These are phyloP conservation scores for Penstemon davidsonii DNA, from an alignment of 257 asterid species.

Conservation along the genomic window DNA sequence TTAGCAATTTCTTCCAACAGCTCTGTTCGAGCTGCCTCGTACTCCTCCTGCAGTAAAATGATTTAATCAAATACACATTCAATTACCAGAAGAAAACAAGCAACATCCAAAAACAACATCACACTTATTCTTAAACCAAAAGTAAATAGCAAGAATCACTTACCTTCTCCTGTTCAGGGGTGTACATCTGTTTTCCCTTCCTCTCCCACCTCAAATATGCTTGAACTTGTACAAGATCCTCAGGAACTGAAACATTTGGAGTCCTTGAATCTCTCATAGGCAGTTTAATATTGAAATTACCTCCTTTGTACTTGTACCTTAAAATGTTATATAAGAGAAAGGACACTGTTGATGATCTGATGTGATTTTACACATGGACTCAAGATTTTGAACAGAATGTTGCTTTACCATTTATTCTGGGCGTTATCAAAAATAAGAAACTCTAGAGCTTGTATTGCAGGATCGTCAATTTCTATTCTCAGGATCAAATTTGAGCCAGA, in stretches of 20 bases:
- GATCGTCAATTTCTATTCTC: slow-evolving; percentile 82
- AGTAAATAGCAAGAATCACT: slow-evolving; percentile 12
- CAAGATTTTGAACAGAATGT: background rate
- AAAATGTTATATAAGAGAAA: slow-evolving; percentile 19
- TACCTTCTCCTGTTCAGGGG: slow-evolving; percentile 87
- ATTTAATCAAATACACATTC: slow-evolving; percentile 22
- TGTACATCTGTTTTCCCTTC: slow-evolving; percentile 78
- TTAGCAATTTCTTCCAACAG: slow-evolving; percentile 75
- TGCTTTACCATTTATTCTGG: slow-evolving; percentile 73
- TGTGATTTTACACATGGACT: background rate
- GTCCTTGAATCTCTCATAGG: slow-evolving; percentile 45
- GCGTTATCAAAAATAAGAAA: slow-evolving; percentile 85
- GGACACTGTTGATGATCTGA: slow-evolving; percentile 12
- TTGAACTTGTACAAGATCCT: slow-evolving; percentile 95
- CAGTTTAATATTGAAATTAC: slow-evolving; percentile 63
- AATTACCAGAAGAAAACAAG: slow-evolving; percentile 25
- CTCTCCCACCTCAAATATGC: slow-evolving; percentile 98
- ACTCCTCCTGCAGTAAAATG: slow-evolving; percentile 59
- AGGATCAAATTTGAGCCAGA: slow-evolving; percentile 67
- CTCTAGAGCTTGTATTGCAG: slow-evolving; percentile 82
- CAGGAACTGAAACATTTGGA: slow-evolving; percentile 70
- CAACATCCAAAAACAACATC: slow-evolving; percentile 9
- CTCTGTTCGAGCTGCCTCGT: slow-evolving; percentile 92
- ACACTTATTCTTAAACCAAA: slow-evolving; percentile 12
- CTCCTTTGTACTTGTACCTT: slow-evolving; percentile 91